A percentile compares a stretch with the other conserved stretches of the same genome.
These are phyloP conservation scores for Blakeslea trispora DNA, from an alignment of 371 early-diverging fungal species.

Conservation along the genomic window DNA sequence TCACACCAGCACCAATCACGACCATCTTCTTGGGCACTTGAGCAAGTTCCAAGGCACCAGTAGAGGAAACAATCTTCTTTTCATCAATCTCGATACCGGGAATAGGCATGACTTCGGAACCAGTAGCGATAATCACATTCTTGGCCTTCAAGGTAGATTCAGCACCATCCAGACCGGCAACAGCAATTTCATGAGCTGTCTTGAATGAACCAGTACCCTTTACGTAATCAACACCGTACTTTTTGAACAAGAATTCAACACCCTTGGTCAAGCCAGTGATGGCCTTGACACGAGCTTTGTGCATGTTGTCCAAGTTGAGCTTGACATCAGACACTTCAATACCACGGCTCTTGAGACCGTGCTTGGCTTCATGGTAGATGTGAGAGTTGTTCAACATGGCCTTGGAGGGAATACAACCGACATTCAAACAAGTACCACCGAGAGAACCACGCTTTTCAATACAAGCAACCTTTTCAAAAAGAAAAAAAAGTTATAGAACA, in stretches of 20 bases:
- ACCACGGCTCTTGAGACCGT: slow-evolving; percentile 91
- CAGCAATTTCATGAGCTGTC: slow-evolving; percentile 78
- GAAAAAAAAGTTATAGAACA: not conserved
- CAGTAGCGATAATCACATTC: slow-evolving; percentile 97
- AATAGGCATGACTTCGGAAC: slow-evolving; percentile 93
- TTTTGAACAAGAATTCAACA: slow-evolving; percentile 95
- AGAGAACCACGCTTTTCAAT: slow-evolving; percentile 95
- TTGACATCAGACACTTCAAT: slow-evolving; percentile 88
- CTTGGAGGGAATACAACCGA: slow-evolving; percentile 99
- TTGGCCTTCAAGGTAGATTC: slow-evolving; percentile 77
- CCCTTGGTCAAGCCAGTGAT: slow-evolving; percentile 91
- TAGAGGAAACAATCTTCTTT: slow-evolving; percentile 94
- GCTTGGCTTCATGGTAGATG: slow-evolving; percentile 91
- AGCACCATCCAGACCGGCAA: slow-evolving; percentile 80
- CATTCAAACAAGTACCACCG: slow-evolving; percentile 98
- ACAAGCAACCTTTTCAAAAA: slow-evolving; percentile 88
- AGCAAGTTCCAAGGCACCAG: slow-evolving; percentile 92
- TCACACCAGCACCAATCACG: slow-evolving; percentile 98
- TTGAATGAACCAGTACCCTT: slow-evolving; percentile 91
- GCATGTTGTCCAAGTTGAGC: slow-evolving; percentile 85
- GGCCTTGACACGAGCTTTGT: slow-evolving; percentile 91
- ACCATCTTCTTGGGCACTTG: slow-evolving; percentile 97
- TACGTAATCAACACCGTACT: slow-evolving; percentile 93
- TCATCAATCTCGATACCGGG: slow-evolving; percentile 95
- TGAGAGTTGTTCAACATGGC: slow-evolving; percentile 98